Percentiles rank a stretch among this genome's conserved stretches.
Conservation (phyloP, 73 alveolate genomes). For the Tetrahymena elliotti region DNA sequence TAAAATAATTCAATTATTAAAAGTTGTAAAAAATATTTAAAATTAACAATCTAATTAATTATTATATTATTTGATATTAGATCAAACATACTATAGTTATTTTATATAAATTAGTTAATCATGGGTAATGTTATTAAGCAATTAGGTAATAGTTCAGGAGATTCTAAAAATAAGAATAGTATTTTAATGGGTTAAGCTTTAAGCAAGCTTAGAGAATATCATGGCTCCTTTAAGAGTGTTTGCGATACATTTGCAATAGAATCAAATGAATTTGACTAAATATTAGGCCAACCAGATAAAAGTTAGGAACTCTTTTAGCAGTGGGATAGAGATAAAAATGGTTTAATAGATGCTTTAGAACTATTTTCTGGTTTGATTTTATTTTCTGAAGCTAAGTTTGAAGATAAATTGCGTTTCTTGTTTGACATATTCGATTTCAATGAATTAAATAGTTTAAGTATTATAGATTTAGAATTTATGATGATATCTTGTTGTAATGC, state of each 20-base stretch:
- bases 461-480: slow-evolving; percentile 86
- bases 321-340: slow-evolving; percentile 96
- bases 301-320: slow-evolving; percentile 63
- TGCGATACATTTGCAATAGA: slow-evolving; percentile 93
- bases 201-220: slow-evolving; percentile 80
- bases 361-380: slow-evolving; percentile 87
- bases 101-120: not conserved
- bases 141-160: not conserved
- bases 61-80: not conserved
- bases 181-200: not conserved
- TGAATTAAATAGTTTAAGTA: slow-evolving; percentile 55
- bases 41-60: not conserved
- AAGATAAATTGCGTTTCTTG: slow-evolving; percentile 87
- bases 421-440: slow-evolving; percentile 95
- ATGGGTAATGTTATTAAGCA: not conserved
- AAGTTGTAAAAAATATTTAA: not conserved
- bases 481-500: slow-evolving; percentile 80
- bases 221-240: slow-evolving; percentile 88
- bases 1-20: not conserved
- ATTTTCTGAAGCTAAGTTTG: slow-evolving; percentile 91
- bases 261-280: slow-evolving; percentile 86
- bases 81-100: not conserved
- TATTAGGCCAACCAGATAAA: slow-evolving; percentile 71
- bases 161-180: not conserved
- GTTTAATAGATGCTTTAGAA: slow-evolving; percentile 89